phyloP scores from a whole-genome alignment of 371 early-diverging fungal genomes.

The Haplosporangium sp. region DNA sequence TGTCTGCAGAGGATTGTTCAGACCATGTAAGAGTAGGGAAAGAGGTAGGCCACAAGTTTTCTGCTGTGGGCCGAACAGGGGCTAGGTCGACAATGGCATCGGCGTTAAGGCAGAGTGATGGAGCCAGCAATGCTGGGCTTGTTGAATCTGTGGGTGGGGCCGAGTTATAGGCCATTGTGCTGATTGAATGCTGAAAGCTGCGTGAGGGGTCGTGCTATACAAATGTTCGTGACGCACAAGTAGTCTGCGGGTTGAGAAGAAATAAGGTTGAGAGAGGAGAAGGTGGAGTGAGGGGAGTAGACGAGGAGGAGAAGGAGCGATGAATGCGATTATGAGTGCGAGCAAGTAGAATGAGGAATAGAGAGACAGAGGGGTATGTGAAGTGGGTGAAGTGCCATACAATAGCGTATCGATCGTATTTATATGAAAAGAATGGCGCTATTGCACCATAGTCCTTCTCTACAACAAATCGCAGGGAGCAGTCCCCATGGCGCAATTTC shows the following conservation, averaged over 20 bases:
- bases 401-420: too few species aligned
- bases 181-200: too few species aligned
- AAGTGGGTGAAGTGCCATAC: too few species aligned
- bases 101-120: constrained; percentile 50
- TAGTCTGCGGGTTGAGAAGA: too few species aligned
- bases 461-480: too few species aligned
- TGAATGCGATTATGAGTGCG: background rate
- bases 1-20: constrained; percentile 20
- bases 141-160: constrained; percentile 32
- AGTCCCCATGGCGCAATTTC: too few species aligned
- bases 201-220: too few species aligned
- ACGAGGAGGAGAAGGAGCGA: background rate
- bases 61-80: constrained; percentile 35
- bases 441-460: too few species aligned
- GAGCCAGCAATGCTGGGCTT: constrained; percentile 30
- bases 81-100: constrained; percentile 51
- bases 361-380: background rate
- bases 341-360: background rate
- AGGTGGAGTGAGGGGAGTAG: too few species aligned
- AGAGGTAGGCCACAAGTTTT: constrained; percentile 26
- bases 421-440: too few species aligned
- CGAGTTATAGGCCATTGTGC: constrained; percentile 31
- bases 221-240: too few species aligned
- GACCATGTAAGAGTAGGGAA: constrained; percentile 53
- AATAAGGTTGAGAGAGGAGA: too few species aligned